These are phyloP conservation scores for Botrytis sinoallii DNA, from an alignment of 2,329 filamentous ascomycete species.

Conservation along the genomic window DNA sequence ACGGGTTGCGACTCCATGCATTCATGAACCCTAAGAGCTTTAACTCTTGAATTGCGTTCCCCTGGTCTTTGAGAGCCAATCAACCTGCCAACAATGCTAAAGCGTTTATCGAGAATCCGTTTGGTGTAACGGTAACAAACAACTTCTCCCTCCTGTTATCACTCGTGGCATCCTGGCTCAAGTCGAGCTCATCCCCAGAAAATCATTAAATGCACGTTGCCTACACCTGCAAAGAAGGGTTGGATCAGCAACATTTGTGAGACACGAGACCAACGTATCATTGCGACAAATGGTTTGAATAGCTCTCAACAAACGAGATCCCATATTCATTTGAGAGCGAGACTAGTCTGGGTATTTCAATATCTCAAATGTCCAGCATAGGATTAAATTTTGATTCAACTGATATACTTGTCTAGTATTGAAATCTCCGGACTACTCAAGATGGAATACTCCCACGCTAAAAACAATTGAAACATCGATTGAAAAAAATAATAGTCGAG, in stretches of 20 bases:
- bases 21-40: background rate
- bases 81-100: background rate
- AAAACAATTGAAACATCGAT: background rate
- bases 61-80: constrained; percentile 1
- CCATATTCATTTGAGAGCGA: background rate
- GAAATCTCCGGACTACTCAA: background rate
- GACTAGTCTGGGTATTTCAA: background rate
- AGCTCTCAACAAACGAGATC: background rate
- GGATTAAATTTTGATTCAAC: background rate
- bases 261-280: background rate
- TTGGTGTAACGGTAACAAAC: constrained; percentile 1
- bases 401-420: background rate
- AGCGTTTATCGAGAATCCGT: constrained; percentile 13
- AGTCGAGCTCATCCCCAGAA: background rate
- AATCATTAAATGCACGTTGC: background rate
- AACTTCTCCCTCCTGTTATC: background rate
- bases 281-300: background rate
- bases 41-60: background rate
- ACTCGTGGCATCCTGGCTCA: constrained; percentile 15
- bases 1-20: background rate
- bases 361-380: background rate
- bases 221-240: background rate
- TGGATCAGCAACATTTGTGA: background rate
- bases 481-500: background rate
- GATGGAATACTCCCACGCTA: background rate